These are phyloP conservation scores for Peronospora farinosa DNA, from an alignment of 352 stramenopile genomes.

Conservation along the genomic window DNA sequence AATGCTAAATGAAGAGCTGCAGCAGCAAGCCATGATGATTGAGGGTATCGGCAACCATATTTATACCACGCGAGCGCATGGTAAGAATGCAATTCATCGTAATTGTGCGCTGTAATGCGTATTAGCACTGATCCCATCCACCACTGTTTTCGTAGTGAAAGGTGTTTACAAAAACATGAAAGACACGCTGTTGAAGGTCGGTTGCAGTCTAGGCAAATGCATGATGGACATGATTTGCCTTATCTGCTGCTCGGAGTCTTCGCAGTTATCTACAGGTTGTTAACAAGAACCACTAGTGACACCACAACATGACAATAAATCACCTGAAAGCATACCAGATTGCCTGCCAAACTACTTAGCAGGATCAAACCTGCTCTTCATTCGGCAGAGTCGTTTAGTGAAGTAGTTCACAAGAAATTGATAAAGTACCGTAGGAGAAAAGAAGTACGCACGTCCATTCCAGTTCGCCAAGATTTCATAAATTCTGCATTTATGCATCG, in stretches of 20 bases:
- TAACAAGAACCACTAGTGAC: constrained; percentile 42
- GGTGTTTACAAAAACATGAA: constrained; percentile 85
- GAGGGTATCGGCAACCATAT: constrained; percentile 75
- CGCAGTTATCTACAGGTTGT: constrained; percentile 84
- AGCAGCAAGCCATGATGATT: constrained; percentile 86
- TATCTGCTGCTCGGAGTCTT: constrained; percentile 80
- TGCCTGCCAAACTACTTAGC: neutral
- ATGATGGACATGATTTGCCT: constrained; percentile 90
- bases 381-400: constrained; percentile 8
- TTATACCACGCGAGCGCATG: constrained; percentile 70
- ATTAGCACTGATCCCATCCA: constrained; percentile 5
- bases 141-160: constrained; percentile 47
- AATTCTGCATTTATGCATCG: constrained; percentile 21
- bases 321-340: neutral
- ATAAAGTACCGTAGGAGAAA: constrained; percentile 10
- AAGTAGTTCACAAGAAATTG: constrained; percentile 18
- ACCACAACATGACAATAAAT: constrained; percentile 23
- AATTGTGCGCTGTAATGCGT: neutral
- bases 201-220: constrained; percentile 76
- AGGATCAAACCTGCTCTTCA: constrained; percentile 1
- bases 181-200: constrained; percentile 60
- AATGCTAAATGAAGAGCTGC: constrained; percentile 77
- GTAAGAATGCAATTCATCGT: constrained; percentile 22
- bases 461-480: constrained; percentile 14
- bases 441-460: constrained; percentile 23